Evolutionary conservation across 345 rosid species (phyloP), one percentile per base, ranked within the genome.

Genomic region (Camelina laxa): DNA sequence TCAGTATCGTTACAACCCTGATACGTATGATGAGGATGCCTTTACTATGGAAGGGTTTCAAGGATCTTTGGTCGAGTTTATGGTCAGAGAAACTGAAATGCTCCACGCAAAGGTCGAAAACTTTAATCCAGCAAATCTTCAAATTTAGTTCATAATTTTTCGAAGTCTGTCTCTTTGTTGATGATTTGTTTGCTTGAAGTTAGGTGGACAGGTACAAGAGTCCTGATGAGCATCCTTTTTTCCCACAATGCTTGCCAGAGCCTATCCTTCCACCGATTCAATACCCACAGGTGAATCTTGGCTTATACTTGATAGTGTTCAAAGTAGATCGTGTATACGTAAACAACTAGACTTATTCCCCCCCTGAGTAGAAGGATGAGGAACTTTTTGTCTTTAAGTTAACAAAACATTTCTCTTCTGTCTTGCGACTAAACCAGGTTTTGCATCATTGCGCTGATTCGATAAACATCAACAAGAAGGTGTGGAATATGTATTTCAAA

Each of bases 191-290:
- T 57, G 55, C 33, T 57, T 72, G 54, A 31, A 49, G 15, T 70
- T 70, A 88, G 91, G 85, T 85, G 71, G 96, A 85, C 64, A 80
- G 92, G 68, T 88, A 81, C 81, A 79, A 80, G 67, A 90, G 92
- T 69, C 91, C 96, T 6, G 91, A 88, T 75, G 96, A 90, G 68
- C 91, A 87, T 74, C 89, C 92, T 9, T 89, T 89, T 80, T 88
- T 86, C 78, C 92, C 85, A 3, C 67, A 69, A 19, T 74, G 70
- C 75, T 80, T 89, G 60, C 87, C 87, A 0, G 84, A 85, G 24
- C 83, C 91, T 42, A 10, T 85, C 67, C 80, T 89, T 76, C 91
- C 89, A 5, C 90, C 91, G 20, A 20, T 89, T 77, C 87, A 72
- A 45, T 89, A 84, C 53, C 89, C 89, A 35, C 81, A 83, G 87